Base-by-base conservation (phyloP, 164 flowering plant genomes). In the Chimonanthus salicifolius region DNA sequence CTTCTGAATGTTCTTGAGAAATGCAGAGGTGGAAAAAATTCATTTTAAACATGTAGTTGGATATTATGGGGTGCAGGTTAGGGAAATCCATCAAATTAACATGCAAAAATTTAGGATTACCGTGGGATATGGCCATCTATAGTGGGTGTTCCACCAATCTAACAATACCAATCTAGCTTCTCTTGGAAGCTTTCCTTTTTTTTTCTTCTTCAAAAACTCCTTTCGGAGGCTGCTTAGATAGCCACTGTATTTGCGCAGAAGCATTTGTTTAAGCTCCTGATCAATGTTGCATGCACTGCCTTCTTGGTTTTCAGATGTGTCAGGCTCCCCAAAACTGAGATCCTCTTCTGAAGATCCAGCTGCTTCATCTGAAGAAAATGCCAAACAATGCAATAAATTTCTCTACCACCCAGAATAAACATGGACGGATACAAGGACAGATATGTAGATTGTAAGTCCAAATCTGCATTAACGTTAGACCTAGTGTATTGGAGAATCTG, bases 111-210 rank as follows among this genome's bases (percentile, higher is more conserved):
- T 16, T 49, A 11, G 49, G 50, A 70, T 54, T 85, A 90, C 95
- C 86, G 92, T 85, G 4, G 96, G 96, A 78, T 91, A 91, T 7
- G 96, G 96, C 93, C 96, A 91, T 72, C 81, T 74, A 54, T 83
- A 81, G 74, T 91, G 96, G 7, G 82, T 46, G 48, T 85, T 87
- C 92, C 92, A 90, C 92, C 96, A 90, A 10, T 85, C 80, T 47
- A 87, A 71, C 67, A 91, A 77, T 10, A 65, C 63, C 13, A 11
- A 51, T 70, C 84, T 82, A 50, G 92, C 87, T 68, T 87, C 86
- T 72, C 83, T 86, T 8, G 96, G 93, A 21, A 91, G 85, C 82
- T 91, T 89, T 0, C 88, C 92, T 76, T 85, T 88, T 83, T 86
- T 89, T 50, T 82, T 81, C 70, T 85, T 89, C 83, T 83, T 91